A percentile compares a stretch with the other conserved stretches of the same genome.
These are phyloP conservation scores for Colletotrichum brevisporum DNA, from an alignment of 2,329 filamentous ascomycete genomes.

Conservation along the genomic window DNA sequence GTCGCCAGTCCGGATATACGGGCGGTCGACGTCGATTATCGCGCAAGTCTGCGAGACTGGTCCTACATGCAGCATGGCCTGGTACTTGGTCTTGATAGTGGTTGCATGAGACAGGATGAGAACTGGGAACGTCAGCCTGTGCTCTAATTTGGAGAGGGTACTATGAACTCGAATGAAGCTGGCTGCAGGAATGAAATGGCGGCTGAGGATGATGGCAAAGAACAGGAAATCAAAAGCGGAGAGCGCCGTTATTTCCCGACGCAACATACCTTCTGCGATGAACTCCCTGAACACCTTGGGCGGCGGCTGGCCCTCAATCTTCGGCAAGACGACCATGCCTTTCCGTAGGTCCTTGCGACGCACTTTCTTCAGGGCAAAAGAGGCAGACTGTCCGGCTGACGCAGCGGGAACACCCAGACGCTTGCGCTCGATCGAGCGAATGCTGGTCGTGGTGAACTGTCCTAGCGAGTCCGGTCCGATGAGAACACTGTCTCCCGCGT, in stretches of 20 bases:
- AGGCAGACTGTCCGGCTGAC: constrained; percentile 91
- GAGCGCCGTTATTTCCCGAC: too few relatives aligned
- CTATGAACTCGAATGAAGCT: too few relatives aligned
- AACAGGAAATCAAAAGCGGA: too few relatives aligned
- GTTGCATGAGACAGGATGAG: constrained; percentile 96
- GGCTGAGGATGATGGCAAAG: too few relatives aligned
- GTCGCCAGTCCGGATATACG: constrained; percentile 94
- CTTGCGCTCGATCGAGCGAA: constrained; percentile 95
- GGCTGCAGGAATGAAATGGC: too few relatives aligned
- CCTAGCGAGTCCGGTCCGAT: constrained; percentile 93
- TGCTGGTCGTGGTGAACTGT: constrained; percentile 87
- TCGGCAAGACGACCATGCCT: constrained; percentile 96
- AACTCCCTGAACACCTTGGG: constrained; percentile 84
- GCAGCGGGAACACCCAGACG: constrained; percentile 89
- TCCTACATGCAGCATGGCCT: constrained; percentile 98
- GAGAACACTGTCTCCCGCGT: constrained; percentile 89
- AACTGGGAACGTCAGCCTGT: constrained; percentile 63
- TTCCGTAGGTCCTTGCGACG: constrained; percentile 94
- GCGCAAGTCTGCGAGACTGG: constrained; percentile 95
- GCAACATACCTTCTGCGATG: constrained; percentile 76
- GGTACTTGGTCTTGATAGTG: constrained; percentile 96
- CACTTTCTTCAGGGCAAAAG: constrained; percentile 90
- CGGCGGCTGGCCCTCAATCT: constrained; percentile 77
- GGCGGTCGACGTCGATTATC: constrained; percentile 97
- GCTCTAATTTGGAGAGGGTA: neutral